Evolutionary conservation across 2,329 filamentous ascomycete species (phyloP), one percentile per base, ranked within the genome.

Genomic region (Shiraia sp.): DNA sequence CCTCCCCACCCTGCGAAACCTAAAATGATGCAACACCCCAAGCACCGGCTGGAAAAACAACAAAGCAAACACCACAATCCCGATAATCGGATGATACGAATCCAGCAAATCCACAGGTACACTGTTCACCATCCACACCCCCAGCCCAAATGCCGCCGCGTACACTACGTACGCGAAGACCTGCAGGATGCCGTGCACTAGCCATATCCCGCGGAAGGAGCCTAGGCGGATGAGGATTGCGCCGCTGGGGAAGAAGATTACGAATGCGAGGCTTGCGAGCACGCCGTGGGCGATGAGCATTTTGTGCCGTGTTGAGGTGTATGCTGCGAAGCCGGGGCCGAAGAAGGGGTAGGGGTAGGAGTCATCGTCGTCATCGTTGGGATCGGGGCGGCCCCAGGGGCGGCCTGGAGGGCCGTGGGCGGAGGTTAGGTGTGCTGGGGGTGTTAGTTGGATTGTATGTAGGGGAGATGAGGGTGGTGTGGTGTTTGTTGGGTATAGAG

Each of bases 31-130:
- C 2, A 79, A 44, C 8, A 74, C 49, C 2, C 79, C 79, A 23
- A 79, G 68, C 1, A 74, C 60, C 0, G 78, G 78, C 49, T 80
- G 78, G 49, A 84, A 77, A 8, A 82, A 66, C 1, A 86, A 59
- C 8, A 72, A 52, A 1, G 59, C 62, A 26, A 81, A 68, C 3
- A 79, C 65, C n/a, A 80, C 51, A 9, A 78, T 71, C 9, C 79
- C 79, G 27, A 82, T 78, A 37, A 79, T 68, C 1, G 74, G 69
- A 51, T 82, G 79, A 34, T 76, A 72, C 36, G 65, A 29, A 72
- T 51, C 34, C 6, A 61, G 39, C 8, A 66, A 36, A 19, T 49
- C 53, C 14, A 55, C 38, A 6, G 56, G 61, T 1, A 60, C 49
- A 17, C 55, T 55, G n/a, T 61, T 66, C 6, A 74, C 75, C 23